A percentile compares a stretch with the other conserved stretches of the same genome.
Evolutionary conservation across 768 basidiomycete genomes (phyloP).

Genomic region (Leucocoprinus birnbaumii): DNA sequence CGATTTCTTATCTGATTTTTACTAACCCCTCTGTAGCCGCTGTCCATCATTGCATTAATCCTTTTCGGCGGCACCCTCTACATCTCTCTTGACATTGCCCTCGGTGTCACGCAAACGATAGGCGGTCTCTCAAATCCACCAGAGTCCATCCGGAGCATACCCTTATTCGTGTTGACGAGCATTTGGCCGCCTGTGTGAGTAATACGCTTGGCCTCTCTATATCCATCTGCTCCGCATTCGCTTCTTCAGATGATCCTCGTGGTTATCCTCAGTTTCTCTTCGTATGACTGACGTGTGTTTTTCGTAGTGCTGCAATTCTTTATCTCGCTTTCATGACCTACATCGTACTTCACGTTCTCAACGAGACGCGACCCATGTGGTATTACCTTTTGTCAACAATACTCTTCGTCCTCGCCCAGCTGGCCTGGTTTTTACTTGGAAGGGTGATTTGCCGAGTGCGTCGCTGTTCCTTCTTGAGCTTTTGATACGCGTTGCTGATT

Average conservation of each 20-base stretch:
- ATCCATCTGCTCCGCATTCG: background rate
- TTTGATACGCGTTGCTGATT: background rate
- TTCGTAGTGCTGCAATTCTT: slow-evolving; percentile 39
- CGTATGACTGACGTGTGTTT: slow-evolving; percentile 1
- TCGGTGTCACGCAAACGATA: slow-evolving; percentile 61
- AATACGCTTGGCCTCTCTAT: background rate
- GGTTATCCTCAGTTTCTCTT: background rate
- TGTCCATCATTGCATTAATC: slow-evolving; percentile 48
- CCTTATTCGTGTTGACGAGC: slow-evolving; percentile 70
- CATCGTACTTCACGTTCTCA: slow-evolving; percentile 73
- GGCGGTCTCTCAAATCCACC: slow-evolving; percentile 57
- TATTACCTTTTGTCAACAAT: slow-evolving; percentile 73
- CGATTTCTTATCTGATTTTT: background rate
- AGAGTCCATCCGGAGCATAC: slow-evolving; percentile 53
- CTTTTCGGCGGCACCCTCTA: slow-evolving; percentile 77
- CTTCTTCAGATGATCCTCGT: background rate
- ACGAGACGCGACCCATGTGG: slow-evolving; percentile 77
- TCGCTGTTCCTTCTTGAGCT: slow-evolving; percentile 1
- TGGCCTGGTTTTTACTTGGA: slow-evolving; percentile 79
- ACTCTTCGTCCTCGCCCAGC: slow-evolving; percentile 77
- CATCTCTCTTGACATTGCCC: slow-evolving; percentile 78
- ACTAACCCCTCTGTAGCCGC: slow-evolving; percentile 46
- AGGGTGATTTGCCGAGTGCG: slow-evolving; percentile 69
- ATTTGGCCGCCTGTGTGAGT: slow-evolving; percentile 31
- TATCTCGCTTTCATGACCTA: slow-evolving; percentile 79